Conservation (phyloP, 2,329 filamentous ascomycete genomes). For the Nemania abortiva region DNA sequence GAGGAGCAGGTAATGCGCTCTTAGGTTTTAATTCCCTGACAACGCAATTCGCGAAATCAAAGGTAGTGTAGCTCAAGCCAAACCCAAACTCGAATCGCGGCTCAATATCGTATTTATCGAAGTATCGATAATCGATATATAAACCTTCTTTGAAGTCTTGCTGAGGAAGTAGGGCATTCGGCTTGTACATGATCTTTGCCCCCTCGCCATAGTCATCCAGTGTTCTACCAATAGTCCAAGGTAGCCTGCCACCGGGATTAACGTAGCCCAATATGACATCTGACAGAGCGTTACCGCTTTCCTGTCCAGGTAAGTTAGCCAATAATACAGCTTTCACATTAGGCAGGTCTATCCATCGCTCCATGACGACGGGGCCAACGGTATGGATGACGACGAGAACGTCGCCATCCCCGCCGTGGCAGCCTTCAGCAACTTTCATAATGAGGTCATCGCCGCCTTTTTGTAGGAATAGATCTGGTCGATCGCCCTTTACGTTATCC, state of each 20-base stretch:
- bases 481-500: conserved; percentile 79
- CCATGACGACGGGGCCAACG: conserved; percentile 84
- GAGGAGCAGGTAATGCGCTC: conserved; percentile 54
- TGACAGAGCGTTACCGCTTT: conserved; percentile 83
- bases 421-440: conserved; percentile 74
- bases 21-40: conserved; percentile 63
- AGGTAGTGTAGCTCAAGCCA: conserved; percentile 84
- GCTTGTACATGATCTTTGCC: conserved; percentile 75
- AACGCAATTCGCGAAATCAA: conserved; percentile 68
- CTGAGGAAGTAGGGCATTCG: conserved; percentile 78
- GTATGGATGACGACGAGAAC: conserved; percentile 90
- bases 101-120: conserved; percentile 79
- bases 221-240: conserved; percentile 85
- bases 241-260: conserved; percentile 84
- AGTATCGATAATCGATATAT: conserved; percentile 90
- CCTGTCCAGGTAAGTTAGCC: conserved; percentile 88
- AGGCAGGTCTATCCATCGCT: conserved; percentile 82
- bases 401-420: conserved; percentile 71
- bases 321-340: conserved; percentile 83
- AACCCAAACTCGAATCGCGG: conserved; percentile 90
- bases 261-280: conserved; percentile 83
- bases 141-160: conserved; percentile 86
- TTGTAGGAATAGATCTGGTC: conserved; percentile 80
- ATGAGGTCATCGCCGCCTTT: conserved; percentile 83
- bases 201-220: conserved; percentile 81